Conservation (phyloP, 352 stramenopile species). For the Globisporangium takayamanum region DNA sequence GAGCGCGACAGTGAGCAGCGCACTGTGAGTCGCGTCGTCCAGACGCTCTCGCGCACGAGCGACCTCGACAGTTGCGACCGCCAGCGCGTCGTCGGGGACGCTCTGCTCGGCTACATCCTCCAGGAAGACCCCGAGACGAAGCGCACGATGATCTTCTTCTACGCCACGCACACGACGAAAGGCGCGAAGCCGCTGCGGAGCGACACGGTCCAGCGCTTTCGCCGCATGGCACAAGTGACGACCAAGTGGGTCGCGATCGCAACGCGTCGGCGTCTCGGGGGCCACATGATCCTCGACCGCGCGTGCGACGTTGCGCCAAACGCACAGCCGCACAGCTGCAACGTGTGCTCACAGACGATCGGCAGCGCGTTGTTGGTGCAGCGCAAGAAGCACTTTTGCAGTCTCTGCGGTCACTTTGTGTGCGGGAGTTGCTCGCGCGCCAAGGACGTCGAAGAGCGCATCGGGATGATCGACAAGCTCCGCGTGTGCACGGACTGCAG, state of each 20-base stretch:
- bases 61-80: slow-evolving; percentile 3
- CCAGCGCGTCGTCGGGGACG: slow-evolving; percentile 6
- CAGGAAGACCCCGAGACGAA: slow-evolving; percentile 15
- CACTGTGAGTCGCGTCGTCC: slow-evolving; percentile 14
- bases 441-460: slow-evolving; percentile 33
- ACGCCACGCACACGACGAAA: slow-evolving; percentile 10
- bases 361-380: slow-evolving; percentile 5
- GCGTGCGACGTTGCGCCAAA: not conserved
- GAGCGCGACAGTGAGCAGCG: slow-evolving; percentile 4
- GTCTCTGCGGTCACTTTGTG: slow-evolving; percentile 30
- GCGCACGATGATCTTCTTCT: slow-evolving; percentile 17
- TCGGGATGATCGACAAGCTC: slow-evolving; percentile 29
- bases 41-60: slow-evolving; percentile 11
- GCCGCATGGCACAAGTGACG: slow-evolving; percentile 4
- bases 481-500: slow-evolving; percentile 39
- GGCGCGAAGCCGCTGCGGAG: not conserved
- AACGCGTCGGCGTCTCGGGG: slow-evolving; percentile 16
- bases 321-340: slow-evolving; percentile 8
- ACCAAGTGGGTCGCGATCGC: slow-evolving; percentile 16
- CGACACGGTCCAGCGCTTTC: slow-evolving; percentile 11
- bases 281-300: slow-evolving; percentile 11
- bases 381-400: slow-evolving; percentile 23
- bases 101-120: slow-evolving; percentile 16
- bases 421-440: slow-evolving; percentile 29
- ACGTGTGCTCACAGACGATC: slow-evolving; percentile 7